Percentiles rank a stretch among this genome's conserved stretches.
Evolutionary conservation across 1,284 basidiomycete genomes (phyloP).

Genomic region (Meripilus lineatus): DNA sequence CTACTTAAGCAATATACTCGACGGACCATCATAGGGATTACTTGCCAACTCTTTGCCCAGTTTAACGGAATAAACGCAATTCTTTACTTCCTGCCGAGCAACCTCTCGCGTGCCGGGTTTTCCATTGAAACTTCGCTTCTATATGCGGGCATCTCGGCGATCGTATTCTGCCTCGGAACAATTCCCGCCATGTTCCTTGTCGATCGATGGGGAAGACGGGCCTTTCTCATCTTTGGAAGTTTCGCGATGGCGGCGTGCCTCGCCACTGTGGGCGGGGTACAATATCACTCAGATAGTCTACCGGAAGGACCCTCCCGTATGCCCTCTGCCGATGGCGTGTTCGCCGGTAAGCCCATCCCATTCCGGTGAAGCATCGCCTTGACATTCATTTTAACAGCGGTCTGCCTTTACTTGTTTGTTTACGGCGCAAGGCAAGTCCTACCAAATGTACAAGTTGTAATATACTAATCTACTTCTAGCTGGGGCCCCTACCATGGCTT

Average conservation of each 20-base stretch:
- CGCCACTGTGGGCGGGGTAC: slow-evolving; percentile 39
- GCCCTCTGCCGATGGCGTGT: not conserved
- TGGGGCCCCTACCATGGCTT: slow-evolving; percentile 65
- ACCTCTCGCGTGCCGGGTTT: slow-evolving; percentile 46
- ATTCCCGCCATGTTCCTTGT: slow-evolving; percentile 54
- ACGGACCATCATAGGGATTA: slow-evolving; percentile 42
- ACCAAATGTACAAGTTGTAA: too few relatives aligned
- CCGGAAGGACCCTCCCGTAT: not conserved
- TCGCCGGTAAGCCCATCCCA: not conserved
- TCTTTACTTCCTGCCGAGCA: slow-evolving; percentile 50
- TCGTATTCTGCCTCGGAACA: slow-evolving; percentile 54
- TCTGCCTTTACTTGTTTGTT: not conserved
- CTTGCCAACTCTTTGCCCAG: slow-evolving; percentile 51
- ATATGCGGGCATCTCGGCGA: slow-evolving; percentile 49
- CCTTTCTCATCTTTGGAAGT: slow-evolving; percentile 47
- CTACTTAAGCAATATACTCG: slow-evolving; percentile 43
- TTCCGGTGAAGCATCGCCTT: not conserved
- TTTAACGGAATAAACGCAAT: slow-evolving; percentile 56
- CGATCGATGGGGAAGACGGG: slow-evolving; percentile 48
- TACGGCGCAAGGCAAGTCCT: not conserved
- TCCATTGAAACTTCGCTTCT: slow-evolving; percentile 38
- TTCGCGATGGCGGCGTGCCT: slow-evolving; percentile 36
- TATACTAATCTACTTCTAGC: slow-evolving; percentile 25
- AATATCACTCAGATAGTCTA: slow-evolving; percentile 32
- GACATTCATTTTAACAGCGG: not conserved